Evolutionary conservation across 1,284 basidiomycete genomes (phyloP).

Genomic region (Pseudozyma hubeiensis): DNA sequence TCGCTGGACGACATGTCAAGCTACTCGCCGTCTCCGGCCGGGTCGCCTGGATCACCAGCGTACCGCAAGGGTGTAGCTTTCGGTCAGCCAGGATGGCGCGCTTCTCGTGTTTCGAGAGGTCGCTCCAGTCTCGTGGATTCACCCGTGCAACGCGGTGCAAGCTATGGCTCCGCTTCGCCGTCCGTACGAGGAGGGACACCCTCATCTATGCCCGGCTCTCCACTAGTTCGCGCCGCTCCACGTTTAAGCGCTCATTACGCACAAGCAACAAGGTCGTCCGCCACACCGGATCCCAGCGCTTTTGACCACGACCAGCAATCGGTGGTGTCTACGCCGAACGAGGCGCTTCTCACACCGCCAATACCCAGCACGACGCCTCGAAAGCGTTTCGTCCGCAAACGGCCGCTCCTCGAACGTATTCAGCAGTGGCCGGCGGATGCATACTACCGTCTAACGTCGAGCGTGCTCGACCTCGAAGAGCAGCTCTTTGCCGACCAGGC

Average conservation of each 20-base stretch:
- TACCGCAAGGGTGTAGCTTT: slow-evolving; percentile 52
- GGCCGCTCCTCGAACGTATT: slow-evolving; percentile 33
- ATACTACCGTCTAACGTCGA: slow-evolving; percentile 30
- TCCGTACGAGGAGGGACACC: slow-evolving; percentile 21
- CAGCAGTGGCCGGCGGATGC: slow-evolving; percentile 42
- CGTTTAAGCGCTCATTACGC: slow-evolving; percentile 7
- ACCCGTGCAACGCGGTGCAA: slow-evolving; percentile 18
- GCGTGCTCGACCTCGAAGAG: slow-evolving; percentile 38
- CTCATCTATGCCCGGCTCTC: slow-evolving; percentile 20
- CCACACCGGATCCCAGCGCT: not conserved
- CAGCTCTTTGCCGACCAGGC: slow-evolving; percentile 42
- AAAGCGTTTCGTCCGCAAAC: slow-evolving; percentile 36
- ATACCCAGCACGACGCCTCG: not conserved
- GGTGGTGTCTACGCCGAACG: not conserved
- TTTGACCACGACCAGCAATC: not conserved
- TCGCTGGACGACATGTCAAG: slow-evolving; percentile 15
- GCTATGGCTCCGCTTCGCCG: slow-evolving; percentile 11
- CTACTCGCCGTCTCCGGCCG: slow-evolving; percentile 27
- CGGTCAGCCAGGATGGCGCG: slow-evolving; percentile 50
- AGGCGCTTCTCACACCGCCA: slow-evolving; percentile 1
- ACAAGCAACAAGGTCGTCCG: slow-evolving; percentile 9
- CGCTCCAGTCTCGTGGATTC: slow-evolving; percentile 30
- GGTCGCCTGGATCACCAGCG: slow-evolving; percentile 37
- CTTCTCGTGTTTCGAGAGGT: slow-evolving; percentile 40
- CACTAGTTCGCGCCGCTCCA: slow-evolving; percentile 16